phyloP scores from a whole-genome alignment of 2,329 filamentous ascomycete genomes.

The Colletotrichum godetiae region DNA sequence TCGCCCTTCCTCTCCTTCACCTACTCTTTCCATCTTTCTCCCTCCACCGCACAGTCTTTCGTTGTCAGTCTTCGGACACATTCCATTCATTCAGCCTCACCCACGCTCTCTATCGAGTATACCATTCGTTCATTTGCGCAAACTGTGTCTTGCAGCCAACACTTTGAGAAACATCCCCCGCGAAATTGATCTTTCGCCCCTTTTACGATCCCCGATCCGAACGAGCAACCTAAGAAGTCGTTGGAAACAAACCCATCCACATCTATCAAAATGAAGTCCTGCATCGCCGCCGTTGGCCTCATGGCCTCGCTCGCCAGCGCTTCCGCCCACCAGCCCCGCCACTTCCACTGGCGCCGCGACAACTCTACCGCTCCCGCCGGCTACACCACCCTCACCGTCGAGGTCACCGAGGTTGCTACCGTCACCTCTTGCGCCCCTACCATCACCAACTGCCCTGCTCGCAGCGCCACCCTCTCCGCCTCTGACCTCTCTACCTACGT shows the following conservation, averaged over 20 bases:
- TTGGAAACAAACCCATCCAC: conserved; percentile 6
- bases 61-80: conserved; percentile 36
- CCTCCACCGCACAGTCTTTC: conserved; percentile 35
- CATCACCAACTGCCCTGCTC: conserved; percentile 66
- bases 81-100: conserved; percentile 36
- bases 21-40: conserved; percentile 10
- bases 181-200: conserved; percentile 38
- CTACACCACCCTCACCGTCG: conserved; percentile 59
- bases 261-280: conserved; percentile 60
- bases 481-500: conserved; percentile 46
- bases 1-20: conserved; percentile 6
- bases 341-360: conserved; percentile 43
- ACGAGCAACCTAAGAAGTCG: not conserved
- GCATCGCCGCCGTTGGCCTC: conserved; percentile 55
- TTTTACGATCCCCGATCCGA: conserved; percentile 28
- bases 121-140: conserved; percentile 33
- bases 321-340: conserved; percentile 52
- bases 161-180: conserved; percentile 14
- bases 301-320: conserved; percentile 56
- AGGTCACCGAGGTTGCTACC: conserved; percentile 66
- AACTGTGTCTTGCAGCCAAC: conserved; percentile 38
- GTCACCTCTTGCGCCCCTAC: conserved; percentile 68
- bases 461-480: conserved; percentile 49
- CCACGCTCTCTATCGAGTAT: conserved; percentile 30
- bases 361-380: conserved; percentile 37